A percentile compares a stretch with the other conserved stretches of the same genome.
phyloP scores from a whole-genome alignment of 2,329 filamentous ascomycete genomes.

The Ascosphaera acerosa region DNA sequence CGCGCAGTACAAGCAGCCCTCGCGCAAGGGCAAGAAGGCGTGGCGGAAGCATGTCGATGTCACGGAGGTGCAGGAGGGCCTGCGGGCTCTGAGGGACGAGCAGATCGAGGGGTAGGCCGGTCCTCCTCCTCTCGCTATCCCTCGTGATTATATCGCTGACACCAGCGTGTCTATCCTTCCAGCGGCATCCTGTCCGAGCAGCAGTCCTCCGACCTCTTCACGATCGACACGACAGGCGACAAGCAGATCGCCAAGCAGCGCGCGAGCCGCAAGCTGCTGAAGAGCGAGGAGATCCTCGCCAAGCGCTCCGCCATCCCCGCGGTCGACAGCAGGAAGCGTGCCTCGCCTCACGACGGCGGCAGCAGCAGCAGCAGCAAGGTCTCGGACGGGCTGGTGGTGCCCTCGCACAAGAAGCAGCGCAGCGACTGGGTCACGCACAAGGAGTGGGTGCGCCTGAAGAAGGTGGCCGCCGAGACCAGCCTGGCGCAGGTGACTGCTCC shows the following conservation, averaged over 20 bases:
- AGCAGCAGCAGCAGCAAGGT: constrained; percentile 36
- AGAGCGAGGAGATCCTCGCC: constrained; percentile 75
- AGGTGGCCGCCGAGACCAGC: constrained; percentile 44
- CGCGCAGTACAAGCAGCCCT: constrained; percentile 63
- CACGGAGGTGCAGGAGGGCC: constrained; percentile 56
- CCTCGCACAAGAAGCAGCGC: constrained; percentile 44
- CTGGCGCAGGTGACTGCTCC: constrained; percentile 22
- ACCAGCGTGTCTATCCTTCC: constrained; percentile 6
- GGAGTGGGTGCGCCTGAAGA: constrained; percentile 53
- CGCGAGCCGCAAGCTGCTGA: constrained; percentile 52
- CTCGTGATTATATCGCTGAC: constrained; percentile 2
- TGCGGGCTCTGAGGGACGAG: constrained; percentile 66
- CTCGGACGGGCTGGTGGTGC: constrained; percentile 44
- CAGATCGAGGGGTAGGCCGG: constrained; percentile 54
- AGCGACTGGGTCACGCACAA: constrained; percentile 61
- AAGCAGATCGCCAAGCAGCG: constrained; percentile 36
- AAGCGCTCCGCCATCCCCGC: constrained; percentile 60
- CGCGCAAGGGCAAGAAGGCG: constrained; percentile 91
- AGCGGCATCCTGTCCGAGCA: constrained; percentile 75
- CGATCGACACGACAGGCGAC: constrained; percentile 52
- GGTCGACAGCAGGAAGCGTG: constrained; percentile 53
- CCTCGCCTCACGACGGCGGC: no score
- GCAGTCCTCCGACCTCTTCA: constrained; percentile 59
- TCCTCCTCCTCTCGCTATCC: constrained; percentile 5
- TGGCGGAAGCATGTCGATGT: constrained; percentile 98